These are phyloP conservation scores for Paecilomyces sp. DNA, from an alignment of 2,329 filamentous ascomycete species.

Conservation along the genomic window DNA sequence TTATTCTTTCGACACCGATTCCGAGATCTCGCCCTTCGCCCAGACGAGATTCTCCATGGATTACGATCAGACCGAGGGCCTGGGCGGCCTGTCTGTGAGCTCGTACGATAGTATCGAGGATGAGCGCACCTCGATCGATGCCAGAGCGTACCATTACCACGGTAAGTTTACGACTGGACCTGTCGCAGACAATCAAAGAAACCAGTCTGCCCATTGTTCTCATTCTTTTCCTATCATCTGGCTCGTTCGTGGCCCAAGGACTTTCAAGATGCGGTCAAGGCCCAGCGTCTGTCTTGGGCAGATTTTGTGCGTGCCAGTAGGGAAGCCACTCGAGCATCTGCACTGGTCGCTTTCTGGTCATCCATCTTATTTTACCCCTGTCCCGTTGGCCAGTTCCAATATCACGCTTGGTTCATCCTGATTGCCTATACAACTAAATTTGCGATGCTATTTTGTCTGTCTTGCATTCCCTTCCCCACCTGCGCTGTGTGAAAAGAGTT, in stretches of 20 bases:
- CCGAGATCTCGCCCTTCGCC: conserved; percentile 6
- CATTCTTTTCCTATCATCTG: conserved; percentile 13
- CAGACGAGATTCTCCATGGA: conserved; percentile 26
- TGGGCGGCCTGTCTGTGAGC: conserved; percentile 34
- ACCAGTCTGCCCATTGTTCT: conserved; percentile 27
- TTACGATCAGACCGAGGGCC: conserved; percentile 34
- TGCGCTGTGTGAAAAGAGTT: neutral
- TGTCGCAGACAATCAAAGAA: conserved; percentile 15
- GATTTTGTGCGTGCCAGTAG: neutral
- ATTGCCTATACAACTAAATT: neutral
- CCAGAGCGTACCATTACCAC: conserved; percentile 32
- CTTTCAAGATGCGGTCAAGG: neutral
- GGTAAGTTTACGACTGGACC: conserved; percentile 22
- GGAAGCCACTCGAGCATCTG: neutral
- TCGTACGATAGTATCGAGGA: conserved; percentile 36
- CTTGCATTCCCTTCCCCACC: neutral
- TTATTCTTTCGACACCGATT: conserved; percentile 32
- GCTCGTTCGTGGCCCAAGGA: conserved; percentile 14
- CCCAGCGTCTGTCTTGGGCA: neutral
- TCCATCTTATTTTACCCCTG: neutral
- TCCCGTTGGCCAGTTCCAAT: neutral
- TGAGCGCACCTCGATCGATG: conserved; percentile 30
- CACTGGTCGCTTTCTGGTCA: neutral
- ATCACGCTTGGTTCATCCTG: neutral
- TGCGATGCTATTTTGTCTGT: neutral